Percentiles rank a stretch among this genome's conserved stretches.
These are phyloP conservation scores for Neonectria faginata DNA, from an alignment of 2,329 filamentous ascomycete species.

Conservation along the genomic window DNA sequence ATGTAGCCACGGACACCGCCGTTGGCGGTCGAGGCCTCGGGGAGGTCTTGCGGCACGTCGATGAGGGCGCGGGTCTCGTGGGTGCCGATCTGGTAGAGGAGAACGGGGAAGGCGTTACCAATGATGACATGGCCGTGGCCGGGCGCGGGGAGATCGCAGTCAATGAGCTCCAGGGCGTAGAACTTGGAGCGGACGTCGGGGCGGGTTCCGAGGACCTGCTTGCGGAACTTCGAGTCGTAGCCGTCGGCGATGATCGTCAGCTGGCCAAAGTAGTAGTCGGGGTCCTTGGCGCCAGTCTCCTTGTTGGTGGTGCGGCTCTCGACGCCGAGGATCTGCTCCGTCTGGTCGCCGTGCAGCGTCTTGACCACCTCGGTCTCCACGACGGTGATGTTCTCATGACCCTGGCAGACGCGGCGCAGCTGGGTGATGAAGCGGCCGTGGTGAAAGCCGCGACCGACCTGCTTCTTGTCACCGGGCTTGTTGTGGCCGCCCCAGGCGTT, in stretches of 20 bases:
- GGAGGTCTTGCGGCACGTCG: slow-evolving; percentile 83
- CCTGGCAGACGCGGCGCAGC: slow-evolving; percentile 79
- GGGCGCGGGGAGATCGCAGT: slow-evolving; percentile 80
- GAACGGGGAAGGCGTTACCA: slow-evolving; percentile 78
- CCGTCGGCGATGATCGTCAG: slow-evolving; percentile 93
- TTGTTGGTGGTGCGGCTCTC: slow-evolving; percentile 75
- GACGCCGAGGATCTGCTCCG: slow-evolving; percentile 83
- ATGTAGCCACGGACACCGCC: slow-evolving; percentile 91
- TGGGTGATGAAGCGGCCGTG: slow-evolving; percentile 93
- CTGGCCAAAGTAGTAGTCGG: slow-evolving; percentile 87
- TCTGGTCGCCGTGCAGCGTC: slow-evolving; percentile 76
- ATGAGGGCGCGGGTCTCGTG: slow-evolving; percentile 92
- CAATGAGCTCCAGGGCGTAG: slow-evolving; percentile 91
- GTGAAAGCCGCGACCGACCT: slow-evolving; percentile 86
- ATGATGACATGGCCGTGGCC: slow-evolving; percentile 91
- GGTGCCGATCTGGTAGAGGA: slow-evolving; percentile 96
- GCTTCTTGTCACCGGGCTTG: slow-evolving; percentile 53
- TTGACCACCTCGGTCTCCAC: slow-evolving; percentile 89
- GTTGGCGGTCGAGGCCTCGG: slow-evolving; percentile 76
- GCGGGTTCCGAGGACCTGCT: slow-evolving; percentile 76
- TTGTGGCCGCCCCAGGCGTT: slow-evolving; percentile 51
- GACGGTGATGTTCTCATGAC: slow-evolving; percentile 85
- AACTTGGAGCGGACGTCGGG: slow-evolving; percentile 97
- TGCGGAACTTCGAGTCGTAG: slow-evolving; percentile 92
- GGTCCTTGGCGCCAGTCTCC: slow-evolving; percentile 64